These are phyloP conservation scores for Canariomyces notabilis DNA, from an alignment of 2,329 filamentous ascomycete species.

Conservation along the genomic window DNA sequence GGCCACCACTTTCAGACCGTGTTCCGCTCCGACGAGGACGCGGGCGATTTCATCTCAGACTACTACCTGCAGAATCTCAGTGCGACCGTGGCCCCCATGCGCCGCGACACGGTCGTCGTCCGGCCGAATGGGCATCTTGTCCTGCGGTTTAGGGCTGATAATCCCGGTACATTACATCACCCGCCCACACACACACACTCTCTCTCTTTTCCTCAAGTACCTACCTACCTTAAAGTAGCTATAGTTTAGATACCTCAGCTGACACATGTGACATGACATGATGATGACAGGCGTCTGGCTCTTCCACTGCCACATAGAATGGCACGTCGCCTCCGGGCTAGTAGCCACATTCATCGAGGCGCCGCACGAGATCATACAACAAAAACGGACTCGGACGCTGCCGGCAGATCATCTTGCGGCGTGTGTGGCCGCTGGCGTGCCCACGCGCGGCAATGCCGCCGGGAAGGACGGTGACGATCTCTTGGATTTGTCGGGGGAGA, in stretches of 20 bases:
- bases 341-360: conserved; percentile 61
- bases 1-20: conserved; percentile 70
- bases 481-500: conserved; percentile 27
- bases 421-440: conserved; percentile 40
- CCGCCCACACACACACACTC: too few species aligned
- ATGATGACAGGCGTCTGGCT: conserved; percentile 47
- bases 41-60: conserved; percentile 50
- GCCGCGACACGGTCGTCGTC: conserved; percentile 64
- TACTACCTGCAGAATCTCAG: conserved; percentile 44
- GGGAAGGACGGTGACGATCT: conserved; percentile 24
- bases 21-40: conserved; percentile 53
- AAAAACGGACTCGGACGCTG: conserved; percentile 47
- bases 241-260: background rate
- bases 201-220: conserved; percentile 15
- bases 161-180: conserved; percentile 56
- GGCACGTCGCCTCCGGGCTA: conserved; percentile 66
- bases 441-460: conserved; percentile 28
- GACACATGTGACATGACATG: background rate
- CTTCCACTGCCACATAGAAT: conserved; percentile 79
- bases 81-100: conserved; percentile 54
- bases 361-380: conserved; percentile 60
- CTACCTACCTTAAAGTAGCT: background rate
- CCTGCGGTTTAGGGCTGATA: conserved; percentile 62
- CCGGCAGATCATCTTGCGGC: conserved; percentile 53
- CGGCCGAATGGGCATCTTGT: conserved; percentile 63